phyloP scores from a whole-genome alignment of 768 basidiomycete species.

The Strobilomyces echinocephalus region DNA sequence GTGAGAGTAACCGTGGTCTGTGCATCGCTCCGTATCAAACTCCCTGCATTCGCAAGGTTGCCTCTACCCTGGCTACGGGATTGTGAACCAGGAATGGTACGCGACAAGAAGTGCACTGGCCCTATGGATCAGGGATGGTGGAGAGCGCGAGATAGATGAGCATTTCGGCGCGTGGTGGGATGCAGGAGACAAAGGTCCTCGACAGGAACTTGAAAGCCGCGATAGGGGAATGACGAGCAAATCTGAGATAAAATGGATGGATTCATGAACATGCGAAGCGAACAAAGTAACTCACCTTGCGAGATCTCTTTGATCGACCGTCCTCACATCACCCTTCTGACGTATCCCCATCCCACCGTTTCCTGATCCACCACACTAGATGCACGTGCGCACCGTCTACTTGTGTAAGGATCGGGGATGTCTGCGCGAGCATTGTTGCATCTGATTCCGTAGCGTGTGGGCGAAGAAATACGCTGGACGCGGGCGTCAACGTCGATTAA shows the following conservation, averaged over 20 bases:
- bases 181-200: conserved; percentile 51
- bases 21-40: too few species aligned
- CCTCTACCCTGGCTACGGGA: neutral
- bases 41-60: too few species aligned
- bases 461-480: conserved; percentile 66
- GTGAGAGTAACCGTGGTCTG: too few species aligned
- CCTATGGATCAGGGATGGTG: too few species aligned
- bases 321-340: conserved; percentile 75
- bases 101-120: too few species aligned
- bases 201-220: conserved; percentile 47
- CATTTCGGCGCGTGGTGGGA: too few species aligned
- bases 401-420: conserved; percentile 63
- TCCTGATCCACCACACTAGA: conserved; percentile 59
- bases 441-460: conserved; percentile 56
- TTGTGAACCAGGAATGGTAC: neutral
- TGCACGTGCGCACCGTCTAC: conserved; percentile 63
- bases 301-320: conserved; percentile 87
- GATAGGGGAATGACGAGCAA: neutral
- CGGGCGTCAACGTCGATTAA: conserved; percentile 40
- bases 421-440: conserved; percentile 60
- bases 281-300: too few species aligned
- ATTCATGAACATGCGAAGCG: too few species aligned
- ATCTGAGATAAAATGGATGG: too few species aligned
- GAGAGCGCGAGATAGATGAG: too few species aligned
- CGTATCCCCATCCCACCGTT: conserved; percentile 73